A percentile compares a stretch with the other conserved stretches of the same genome.
Conservation (phyloP, 2,329 filamentous ascomycete genomes). For the Trichoderma cornu-damae region DNA sequence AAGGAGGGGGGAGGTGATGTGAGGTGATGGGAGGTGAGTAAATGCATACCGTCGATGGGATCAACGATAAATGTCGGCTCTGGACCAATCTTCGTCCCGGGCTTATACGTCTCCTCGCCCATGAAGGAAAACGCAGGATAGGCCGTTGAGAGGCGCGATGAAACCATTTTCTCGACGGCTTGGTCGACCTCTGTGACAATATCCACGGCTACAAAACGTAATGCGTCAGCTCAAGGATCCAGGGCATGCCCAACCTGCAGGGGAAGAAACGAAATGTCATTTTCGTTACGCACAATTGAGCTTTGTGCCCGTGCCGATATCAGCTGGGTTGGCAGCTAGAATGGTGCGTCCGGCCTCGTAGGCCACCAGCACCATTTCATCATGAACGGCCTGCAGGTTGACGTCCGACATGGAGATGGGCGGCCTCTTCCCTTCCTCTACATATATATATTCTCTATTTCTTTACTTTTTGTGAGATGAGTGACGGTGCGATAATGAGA, state of each 20-base stretch:
- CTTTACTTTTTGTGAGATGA: too few relatives aligned
- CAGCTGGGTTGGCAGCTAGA: constrained; percentile 53
- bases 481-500: too few relatives aligned
- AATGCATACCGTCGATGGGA: constrained; percentile 62
- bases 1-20: too few relatives aligned
- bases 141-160: constrained; percentile 42
- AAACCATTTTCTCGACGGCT: constrained; percentile 60
- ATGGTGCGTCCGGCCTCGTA: constrained; percentile 62
- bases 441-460: background rate
- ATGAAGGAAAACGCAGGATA: constrained; percentile 61
- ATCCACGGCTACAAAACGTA: constrained; percentile 50
- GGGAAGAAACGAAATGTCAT: too few relatives aligned
- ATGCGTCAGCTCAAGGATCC: constrained; percentile 4
- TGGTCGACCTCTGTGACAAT: constrained; percentile 65
- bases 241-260: too few relatives aligned
- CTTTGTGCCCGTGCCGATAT: constrained; percentile 55
- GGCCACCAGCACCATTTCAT: constrained; percentile 55
- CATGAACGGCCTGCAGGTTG: constrained; percentile 57
- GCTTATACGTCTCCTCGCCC: constrained; percentile 71
- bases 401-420: constrained; percentile 45
- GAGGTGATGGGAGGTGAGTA: background rate
- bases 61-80: constrained; percentile 75
- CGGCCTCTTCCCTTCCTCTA: background rate
- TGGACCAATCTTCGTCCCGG: constrained; percentile 56
- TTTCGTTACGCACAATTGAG: constrained; percentile 53